A percentile compares a stretch with the other conserved stretches of the same genome.
These are phyloP conservation scores for Paxillus rubicundulus DNA, from an alignment of 768 basidiomycete species.

Conservation along the genomic window DNA sequence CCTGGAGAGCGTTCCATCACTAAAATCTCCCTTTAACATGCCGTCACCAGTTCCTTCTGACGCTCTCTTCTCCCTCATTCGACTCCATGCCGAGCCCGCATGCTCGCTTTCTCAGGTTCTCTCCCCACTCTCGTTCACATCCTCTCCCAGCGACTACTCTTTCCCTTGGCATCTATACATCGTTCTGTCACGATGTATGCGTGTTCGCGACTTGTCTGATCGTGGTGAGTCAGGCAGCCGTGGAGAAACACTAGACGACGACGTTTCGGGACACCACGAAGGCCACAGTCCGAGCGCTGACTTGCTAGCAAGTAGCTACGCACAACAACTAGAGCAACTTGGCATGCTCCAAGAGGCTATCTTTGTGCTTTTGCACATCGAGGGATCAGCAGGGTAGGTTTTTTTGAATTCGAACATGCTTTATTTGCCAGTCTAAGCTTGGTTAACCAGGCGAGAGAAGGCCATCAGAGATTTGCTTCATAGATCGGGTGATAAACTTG, in stretches of 20 bases:
- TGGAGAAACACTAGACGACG: constrained; percentile 35
- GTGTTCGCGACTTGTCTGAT: constrained; percentile 86
- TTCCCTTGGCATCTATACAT: constrained; percentile 93
- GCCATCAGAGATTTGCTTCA: constrained; percentile 79
- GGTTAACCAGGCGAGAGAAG: constrained; percentile 66
- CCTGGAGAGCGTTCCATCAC: constrained; percentile 30
- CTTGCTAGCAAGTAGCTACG: constrained; percentile 78
- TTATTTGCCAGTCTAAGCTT: constrained; percentile 6
- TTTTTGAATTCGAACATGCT: constrained; percentile 1
- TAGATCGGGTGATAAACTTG: constrained; percentile 61
- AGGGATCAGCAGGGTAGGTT: constrained; percentile 72
- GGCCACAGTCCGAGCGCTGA: constrained; percentile 87
- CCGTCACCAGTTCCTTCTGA: constrained; percentile 54
- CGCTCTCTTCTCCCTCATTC: constrained; percentile 78
- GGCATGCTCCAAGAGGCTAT: constrained; percentile 83
- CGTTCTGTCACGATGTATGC: constrained; percentile 78
- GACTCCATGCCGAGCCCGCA: constrained; percentile 69
- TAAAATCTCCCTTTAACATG: constrained; percentile 40
- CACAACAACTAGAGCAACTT: constrained; percentile 76
- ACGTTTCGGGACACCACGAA: constrained; percentile 49
- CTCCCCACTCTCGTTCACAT: constrained; percentile 67
- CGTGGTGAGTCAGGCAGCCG: constrained; percentile 49
- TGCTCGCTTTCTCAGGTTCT: constrained; percentile 69
- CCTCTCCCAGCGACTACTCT: constrained; percentile 76
- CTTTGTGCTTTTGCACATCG: constrained; percentile 88